Conservation (phyloP, 345 rosid species). For the Garcia nutans region DNA sequence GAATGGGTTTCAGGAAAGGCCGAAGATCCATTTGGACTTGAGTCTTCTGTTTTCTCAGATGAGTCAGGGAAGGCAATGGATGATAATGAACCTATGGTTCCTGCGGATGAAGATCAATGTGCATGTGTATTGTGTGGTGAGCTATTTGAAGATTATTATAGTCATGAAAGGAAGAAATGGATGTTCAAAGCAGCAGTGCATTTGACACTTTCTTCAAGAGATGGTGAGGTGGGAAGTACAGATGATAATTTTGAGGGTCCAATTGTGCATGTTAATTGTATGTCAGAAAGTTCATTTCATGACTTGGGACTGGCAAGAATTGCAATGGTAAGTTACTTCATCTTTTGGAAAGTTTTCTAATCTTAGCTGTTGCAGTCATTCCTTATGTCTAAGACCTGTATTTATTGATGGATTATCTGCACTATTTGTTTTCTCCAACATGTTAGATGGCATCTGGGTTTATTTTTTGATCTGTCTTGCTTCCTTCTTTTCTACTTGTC, state of each 20-base stretch:
- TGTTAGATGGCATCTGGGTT: neutral
- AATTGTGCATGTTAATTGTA: conserved; percentile 67
- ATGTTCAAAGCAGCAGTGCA: conserved; percentile 76
- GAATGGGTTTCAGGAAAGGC: conserved; percentile 65
- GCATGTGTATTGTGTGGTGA: conserved; percentile 88
- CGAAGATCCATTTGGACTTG: conserved; percentile 38
- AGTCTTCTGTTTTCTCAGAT: conserved; percentile 32
- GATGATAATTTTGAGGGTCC: conserved; percentile 43
- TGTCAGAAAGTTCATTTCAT: conserved; percentile 43
- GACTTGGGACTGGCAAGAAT: conserved; percentile 52
- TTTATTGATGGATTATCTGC: neutral
- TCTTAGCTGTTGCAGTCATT: neutral
- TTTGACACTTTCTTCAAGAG: conserved; percentile 39
- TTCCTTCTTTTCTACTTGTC: neutral
- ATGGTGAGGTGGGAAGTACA: conserved; percentile 20
- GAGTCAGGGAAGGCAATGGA: conserved; percentile 34
- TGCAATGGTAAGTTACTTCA: conserved; percentile 56
- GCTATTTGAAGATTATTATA: conserved; percentile 78
- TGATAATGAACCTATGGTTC: conserved; percentile 48
- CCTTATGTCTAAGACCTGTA: neutral
- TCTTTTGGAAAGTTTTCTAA: neutral
- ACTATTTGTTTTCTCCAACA: neutral
- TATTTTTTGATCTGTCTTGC: neutral
- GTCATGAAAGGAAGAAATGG: conserved; percentile 59
- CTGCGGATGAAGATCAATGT: conserved; percentile 79